Conservation (phyloP, 179 eudicot species). For the Spinacia oleracea region DNA sequence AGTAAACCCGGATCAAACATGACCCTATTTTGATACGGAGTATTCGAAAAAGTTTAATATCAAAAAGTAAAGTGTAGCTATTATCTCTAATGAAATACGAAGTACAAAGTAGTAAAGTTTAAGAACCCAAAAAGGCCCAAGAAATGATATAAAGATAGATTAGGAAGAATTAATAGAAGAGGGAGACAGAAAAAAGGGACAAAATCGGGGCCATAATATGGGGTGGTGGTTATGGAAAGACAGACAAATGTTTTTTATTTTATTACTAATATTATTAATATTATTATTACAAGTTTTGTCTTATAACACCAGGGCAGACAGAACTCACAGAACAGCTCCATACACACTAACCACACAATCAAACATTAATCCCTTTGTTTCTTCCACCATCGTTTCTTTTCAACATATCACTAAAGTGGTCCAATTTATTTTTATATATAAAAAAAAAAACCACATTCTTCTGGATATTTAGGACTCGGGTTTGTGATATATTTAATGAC, state of each 20-base stretch:
- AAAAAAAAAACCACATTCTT: not conserved
- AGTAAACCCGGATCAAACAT: no score
- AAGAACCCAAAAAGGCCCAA: not conserved
- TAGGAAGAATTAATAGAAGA: not conserved
- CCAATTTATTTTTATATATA: not conserved
- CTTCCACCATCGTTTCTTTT: not conserved
- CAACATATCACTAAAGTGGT: not conserved
- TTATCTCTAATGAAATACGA: no score
- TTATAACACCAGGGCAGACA: slow-evolving; percentile 11
- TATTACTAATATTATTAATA: no score
- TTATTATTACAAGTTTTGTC: slow-evolving; percentile 10
- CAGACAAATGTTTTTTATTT: slow-evolving; percentile 21
- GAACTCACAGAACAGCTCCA: not conserved
- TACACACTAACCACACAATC: slow-evolving; percentile 12
- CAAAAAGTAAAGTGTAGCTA: no score
- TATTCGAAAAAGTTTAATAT: no score
- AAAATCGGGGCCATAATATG: slow-evolving; percentile 27
- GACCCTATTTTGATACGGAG: no score
- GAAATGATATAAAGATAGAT: not conserved
- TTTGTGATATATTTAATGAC: not conserved
- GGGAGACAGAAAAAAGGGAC: slow-evolving; percentile 17
- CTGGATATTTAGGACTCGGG: not conserved
- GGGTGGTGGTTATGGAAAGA: slow-evolving; percentile 26
- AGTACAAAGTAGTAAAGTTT: no score
- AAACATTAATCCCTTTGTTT: not conserved